Evolutionary conservation across 2,329 filamentous ascomycete species (phyloP).

Genomic region (Penicillium italicum): DNA sequence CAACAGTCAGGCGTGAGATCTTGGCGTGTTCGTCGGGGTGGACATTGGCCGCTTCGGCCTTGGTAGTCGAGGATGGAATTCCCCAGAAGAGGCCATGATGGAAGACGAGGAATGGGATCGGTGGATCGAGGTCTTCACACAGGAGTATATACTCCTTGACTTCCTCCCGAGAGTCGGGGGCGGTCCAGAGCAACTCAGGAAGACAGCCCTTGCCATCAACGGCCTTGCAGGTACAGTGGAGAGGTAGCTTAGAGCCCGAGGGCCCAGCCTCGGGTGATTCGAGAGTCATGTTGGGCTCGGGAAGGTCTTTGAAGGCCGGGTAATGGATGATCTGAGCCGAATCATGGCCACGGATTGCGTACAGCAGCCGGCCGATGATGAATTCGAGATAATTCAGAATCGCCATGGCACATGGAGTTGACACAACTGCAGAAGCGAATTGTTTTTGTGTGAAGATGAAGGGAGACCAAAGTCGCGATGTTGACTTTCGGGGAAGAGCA

Average conservation of each 20-base stretch:
- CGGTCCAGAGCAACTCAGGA: slow-evolving; percentile 25
- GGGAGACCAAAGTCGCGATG: not conserved
- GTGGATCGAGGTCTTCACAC: slow-evolving; percentile 32
- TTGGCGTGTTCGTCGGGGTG: slow-evolving; percentile 6
- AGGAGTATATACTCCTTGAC: slow-evolving; percentile 29
- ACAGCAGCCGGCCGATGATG: slow-evolving; percentile 20
- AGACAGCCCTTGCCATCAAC: slow-evolving; percentile 21
- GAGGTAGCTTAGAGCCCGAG: slow-evolving; percentile 23
- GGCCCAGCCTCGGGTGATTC: slow-evolving; percentile 23
- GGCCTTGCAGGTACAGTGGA: slow-evolving; percentile 22
- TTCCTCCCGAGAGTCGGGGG: slow-evolving; percentile 12
- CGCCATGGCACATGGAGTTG: not conserved
- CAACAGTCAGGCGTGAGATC: slow-evolving; percentile 17
- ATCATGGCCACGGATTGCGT: slow-evolving; percentile 28
- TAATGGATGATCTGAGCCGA: slow-evolving; percentile 21
- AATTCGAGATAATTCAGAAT: slow-evolving; percentile 20
- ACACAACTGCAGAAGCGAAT: no score
- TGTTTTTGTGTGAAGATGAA: not conserved
- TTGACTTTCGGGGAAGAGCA: not conserved
- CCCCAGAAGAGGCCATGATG: slow-evolving; percentile 31
- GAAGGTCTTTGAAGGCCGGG: slow-evolving; percentile 22
- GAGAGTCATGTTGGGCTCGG: slow-evolving; percentile 25
- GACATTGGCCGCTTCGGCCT: slow-evolving; percentile 18
- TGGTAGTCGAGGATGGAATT: slow-evolving; percentile 25
- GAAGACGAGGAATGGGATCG: slow-evolving; percentile 27